Base-by-base conservation (phyloP, 2,329 filamentous ascomycete species). In the Piedraia hortae region DNA sequence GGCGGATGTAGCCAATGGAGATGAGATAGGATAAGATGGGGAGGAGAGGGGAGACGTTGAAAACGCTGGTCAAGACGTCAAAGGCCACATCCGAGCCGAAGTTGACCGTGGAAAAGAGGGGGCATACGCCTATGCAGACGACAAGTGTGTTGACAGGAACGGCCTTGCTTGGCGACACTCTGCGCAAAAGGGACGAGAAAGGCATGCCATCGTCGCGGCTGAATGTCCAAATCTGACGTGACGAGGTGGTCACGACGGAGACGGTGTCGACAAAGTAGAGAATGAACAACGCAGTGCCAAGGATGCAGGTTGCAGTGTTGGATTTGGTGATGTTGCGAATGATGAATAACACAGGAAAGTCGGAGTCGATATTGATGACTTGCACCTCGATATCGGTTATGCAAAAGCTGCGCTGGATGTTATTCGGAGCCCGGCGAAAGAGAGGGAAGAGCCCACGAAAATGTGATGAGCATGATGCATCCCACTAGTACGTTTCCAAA, bases 11-110 rank as follows among this genome's bases (percentile, higher is more conserved):
- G 19, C 36, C 34, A 20, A 47, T 45, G 10, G 37, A 37, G 25
- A 44, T 32, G 18, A 47, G 42, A 27, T 49, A 49, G 4, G 51
- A 42, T 5, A 36, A 37, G 12, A 54, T 34, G n/a, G n/a, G n/a
- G 6, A 37, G 36, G 13, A 54, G 35, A 7, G 47, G 33, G 2
- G 48, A 42, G 11, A 34, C 42, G 6, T 42, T 36, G 4, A 35
- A 39, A 5, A 52, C 38, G 2, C 46, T 42, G 16, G 48, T 40
- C 18, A 51, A 47, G 15, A 46, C 45, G 26, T 45, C 43, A 20
- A 55, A 38, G 10, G 45, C 48, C 4, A 44, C 42, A 12, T 44
- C 46, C 10, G 36, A 38, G 20, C 40, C 43, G 14, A 45, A 32
- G 25, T 45, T 45, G 26, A 46, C 44, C 12, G 44, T 31, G 5